Evolutionary conservation across 257 asterid species (phyloP), one percentile per base, ranked within the genome.

Genomic region (Gentiana dahurica): DNA sequence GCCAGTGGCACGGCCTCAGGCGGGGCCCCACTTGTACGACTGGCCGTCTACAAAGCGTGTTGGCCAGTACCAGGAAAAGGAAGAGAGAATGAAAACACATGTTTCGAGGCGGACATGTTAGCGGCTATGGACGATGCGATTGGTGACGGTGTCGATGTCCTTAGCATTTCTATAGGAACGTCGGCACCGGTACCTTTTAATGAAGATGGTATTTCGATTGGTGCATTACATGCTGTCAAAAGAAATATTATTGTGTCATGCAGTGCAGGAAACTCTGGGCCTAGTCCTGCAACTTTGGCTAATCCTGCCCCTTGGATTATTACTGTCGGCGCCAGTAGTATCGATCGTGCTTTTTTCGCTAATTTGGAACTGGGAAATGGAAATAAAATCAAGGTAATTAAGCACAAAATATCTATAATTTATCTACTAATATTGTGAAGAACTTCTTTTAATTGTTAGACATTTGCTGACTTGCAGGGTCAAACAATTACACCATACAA

Each of bases 121-220:
- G 96, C 96, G 34, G 98, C 87, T 33, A 80, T 91, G 2, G 98
- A 91, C 35, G 96, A 91, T 33, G 95, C 98, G 60, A 78, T 87
- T n/a, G 77, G 76, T 7, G 98, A 90, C 48, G 98, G 98, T 5
- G 89, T 90, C 51, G 61, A 87, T 64, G 86, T 87, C 12, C 35
- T 90, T 45, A 91, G 96, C 65, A 62, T 85, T 35, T 91, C 96
- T 1, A 82, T 91, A 53, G 95, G 95, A 7, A 67, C 86, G 1
- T 63, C 8, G 1, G 34, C 45, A 0, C 87, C 92, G 34, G 56
- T 47, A 2, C 76, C 82, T 2, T 87, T 53, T 64, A 2, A 52
- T 34, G 36, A 74, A 24, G 98, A 91, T 48, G 69, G 78, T 46
- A 79, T 87, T 24, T 91, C 95, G 0, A 52, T 85, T 3, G 98